Percentiles rank a stretch among this genome's conserved stretches.
phyloP scores from a whole-genome alignment of 179 eudicot species.

The Beta corolliflora region DNA sequence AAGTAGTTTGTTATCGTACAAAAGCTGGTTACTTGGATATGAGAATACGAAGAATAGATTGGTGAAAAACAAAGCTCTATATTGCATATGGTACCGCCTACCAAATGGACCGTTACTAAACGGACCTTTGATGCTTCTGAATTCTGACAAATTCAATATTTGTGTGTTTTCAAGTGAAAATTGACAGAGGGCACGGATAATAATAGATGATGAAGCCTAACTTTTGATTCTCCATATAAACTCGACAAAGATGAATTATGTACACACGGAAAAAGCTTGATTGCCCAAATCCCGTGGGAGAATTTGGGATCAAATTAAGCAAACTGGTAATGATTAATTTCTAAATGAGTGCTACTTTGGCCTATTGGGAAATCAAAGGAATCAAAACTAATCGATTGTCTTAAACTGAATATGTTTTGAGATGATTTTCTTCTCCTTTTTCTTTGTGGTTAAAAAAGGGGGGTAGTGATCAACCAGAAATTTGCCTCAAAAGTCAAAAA shows the following conservation, averaged over 20 bases:
- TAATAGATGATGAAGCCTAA: no score
- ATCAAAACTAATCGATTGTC: slow-evolving; percentile 25
- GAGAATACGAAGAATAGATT: no score
- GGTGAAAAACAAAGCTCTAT: no score
- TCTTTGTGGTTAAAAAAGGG: slow-evolving; percentile 20
- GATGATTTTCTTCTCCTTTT: neutral
- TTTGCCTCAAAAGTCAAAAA: slow-evolving; percentile 36
- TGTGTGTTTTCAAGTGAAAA: no score
- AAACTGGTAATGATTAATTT: slow-evolving; percentile 29
- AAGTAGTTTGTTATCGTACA: no score
- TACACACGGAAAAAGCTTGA: slow-evolving; percentile 30
- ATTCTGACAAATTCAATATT: no score
- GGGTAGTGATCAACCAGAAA: slow-evolving; percentile 29
- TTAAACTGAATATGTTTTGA: slow-evolving; percentile 2
- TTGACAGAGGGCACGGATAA: no score
- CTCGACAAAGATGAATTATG: slow-evolving; percentile 10
- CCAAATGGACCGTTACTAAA: no score
- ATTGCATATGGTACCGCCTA: no score
- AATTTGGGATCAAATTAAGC: slow-evolving; percentile 30
- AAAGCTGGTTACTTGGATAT: no score
- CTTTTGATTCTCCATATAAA: no score
- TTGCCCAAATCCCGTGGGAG: slow-evolving; percentile 35
- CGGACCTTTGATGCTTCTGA: no score
- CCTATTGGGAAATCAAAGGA: slow-evolving; percentile 30
- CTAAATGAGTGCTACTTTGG: slow-evolving; percentile 33